Evolutionary conservation across 495 filamentous ascomycete species (phyloP), one percentile per base, ranked within the genome.

Genomic region (Neurospora sp.): DNA sequence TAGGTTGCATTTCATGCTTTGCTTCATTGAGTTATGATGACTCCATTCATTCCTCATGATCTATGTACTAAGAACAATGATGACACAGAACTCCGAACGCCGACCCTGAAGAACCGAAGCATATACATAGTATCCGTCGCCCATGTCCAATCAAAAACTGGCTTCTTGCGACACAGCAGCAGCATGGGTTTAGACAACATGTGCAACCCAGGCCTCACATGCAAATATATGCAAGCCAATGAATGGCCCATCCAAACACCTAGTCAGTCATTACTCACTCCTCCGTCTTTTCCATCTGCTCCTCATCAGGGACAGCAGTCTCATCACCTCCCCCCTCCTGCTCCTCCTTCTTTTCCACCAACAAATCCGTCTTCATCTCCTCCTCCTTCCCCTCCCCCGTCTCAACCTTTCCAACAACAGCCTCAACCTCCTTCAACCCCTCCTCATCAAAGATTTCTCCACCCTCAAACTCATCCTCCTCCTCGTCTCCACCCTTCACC

Each of bases 371-470:
- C 39, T 48, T 45, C 48, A 61, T 69, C 72, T 73, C 72, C 27
- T 73, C 72, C 27, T 72, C 70, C 38, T 38, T 72, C 4, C 40
- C 61, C 0, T 42, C 74, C 14, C 2, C 27, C 20, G 18, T 69
- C 2, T 39, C 59, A 31, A 22, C 70, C 5, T 71, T 73, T 18
- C 44, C 70, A 12, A 70, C 44, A 20, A 69, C 72, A 10, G 72
- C 79, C 61, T 75, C 72, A 9, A 73, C 71, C 75, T 77, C 69
- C 59, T 71, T 70, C 48, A 53, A 70, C 20, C 76, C 69, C 35
- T 59, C 73, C 59, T 79, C 75, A 45, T 79, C 74, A 37, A 81
- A 61, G 4, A 74, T 42, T 7, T 69, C 74, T 7, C 41, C 72
- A 16, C 68, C 69, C 37, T 76, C 74, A 31, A 76, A 42, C 44